A percentile compares a stretch with the other conserved stretches of the same genome.
Evolutionary conservation across 192 early-diverging fungal genomes (phyloP).

Genomic region (Podila horticola): DNA sequence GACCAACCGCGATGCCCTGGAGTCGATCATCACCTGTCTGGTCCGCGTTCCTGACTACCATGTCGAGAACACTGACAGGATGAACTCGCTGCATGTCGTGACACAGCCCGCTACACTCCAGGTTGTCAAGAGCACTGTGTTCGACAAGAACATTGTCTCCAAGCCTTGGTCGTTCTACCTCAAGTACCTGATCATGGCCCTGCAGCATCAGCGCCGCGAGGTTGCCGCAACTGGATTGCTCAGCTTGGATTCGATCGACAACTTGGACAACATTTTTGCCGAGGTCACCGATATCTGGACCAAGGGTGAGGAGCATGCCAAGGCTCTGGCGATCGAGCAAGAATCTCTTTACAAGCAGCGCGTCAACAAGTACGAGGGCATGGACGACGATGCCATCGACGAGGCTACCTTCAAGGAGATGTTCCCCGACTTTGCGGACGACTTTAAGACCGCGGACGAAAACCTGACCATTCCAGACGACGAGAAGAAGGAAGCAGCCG

Average conservation of each 20-base stretch:
- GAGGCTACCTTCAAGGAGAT: slow-evolving; percentile 76
- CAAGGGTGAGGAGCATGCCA: slow-evolving; percentile 68
- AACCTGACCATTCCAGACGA: slow-evolving; percentile 55
- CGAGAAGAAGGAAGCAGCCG: slow-evolving; percentile 7
- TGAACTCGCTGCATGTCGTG: slow-evolving; percentile 56
- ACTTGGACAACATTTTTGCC: slow-evolving; percentile 62
- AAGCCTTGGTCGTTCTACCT: slow-evolving; percentile 65
- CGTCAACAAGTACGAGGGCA: slow-evolving; percentile 58
- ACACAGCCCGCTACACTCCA: slow-evolving; percentile 49
- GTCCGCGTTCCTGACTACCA: slow-evolving; percentile 51
- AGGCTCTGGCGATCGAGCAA: slow-evolving; percentile 58
- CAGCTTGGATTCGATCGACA: slow-evolving; percentile 47
- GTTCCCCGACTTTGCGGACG: slow-evolving; percentile 90
- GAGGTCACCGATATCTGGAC: slow-evolving; percentile 71
- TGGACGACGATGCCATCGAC: slow-evolving; percentile 72
- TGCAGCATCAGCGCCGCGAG: slow-evolving; percentile 55
- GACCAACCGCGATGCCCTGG: slow-evolving; percentile 30
- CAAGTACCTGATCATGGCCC: slow-evolving; percentile 56
- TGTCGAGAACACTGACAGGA: slow-evolving; percentile 35
- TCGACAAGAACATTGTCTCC: slow-evolving; percentile 47
- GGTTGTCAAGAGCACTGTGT: slow-evolving; percentile 57
- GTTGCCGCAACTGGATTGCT: slow-evolving; percentile 56
- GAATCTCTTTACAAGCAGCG: slow-evolving; percentile 66
- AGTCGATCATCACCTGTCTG: slow-evolving; percentile 50
- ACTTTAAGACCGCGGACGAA: slow-evolving; percentile 73